Base-by-base conservation (phyloP, 2,329 filamentous ascomycete genomes). In the Aspergillus fijiensis region DNA sequence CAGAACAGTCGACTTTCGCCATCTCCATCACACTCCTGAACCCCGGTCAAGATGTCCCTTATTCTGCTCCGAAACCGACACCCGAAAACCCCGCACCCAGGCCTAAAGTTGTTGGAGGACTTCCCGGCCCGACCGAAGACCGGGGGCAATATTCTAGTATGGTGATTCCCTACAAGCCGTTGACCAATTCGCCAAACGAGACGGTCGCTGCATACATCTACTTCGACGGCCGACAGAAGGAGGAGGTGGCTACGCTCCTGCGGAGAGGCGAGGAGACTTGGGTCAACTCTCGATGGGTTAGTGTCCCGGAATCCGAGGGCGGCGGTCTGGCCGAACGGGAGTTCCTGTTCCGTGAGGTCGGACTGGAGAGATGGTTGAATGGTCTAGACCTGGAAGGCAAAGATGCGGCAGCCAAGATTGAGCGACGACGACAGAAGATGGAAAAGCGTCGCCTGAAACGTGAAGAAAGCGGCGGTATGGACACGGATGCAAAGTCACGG, bases 141-240 rank as follows among this genome's bases (percentile, higher is more conserved):
- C 78, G 83, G 65, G 83, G 82, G 57, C 82, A 81, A 65, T 82
- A 82, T 67, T 74, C 75, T 57, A 76, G 85, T 47, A 82, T 86
- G 42, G 83, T 97, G 63, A 87, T 85, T 57, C 92, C 94, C 1
- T 99, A 99, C 78, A 89, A 94, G 64, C 91, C 95, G 56, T 87
- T 97, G 79, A 98, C 95, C 21, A 89, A 90, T 62, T 96, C 91
- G 33, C 89, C 92, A 59, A 96, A 97, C 76, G 95, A 99, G 80
- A 99, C 95, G 14, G 94, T 99, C 69, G 95, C 95, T 33, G 95
- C 94, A 42, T 99, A 99, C 76, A 98, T 99, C 69, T 99, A 99
- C 80, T 99, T 99, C 72, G 95, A 99, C 76, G 95, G 95, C 19
- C 85, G 95, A 63, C 85, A 86, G 62, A 99, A 99, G 76, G 95